Percentiles rank a stretch among this genome's conserved stretches.
Conservation (phyloP, 352 stramenopile species). For the Phytophthora fragariaefolia region DNA sequence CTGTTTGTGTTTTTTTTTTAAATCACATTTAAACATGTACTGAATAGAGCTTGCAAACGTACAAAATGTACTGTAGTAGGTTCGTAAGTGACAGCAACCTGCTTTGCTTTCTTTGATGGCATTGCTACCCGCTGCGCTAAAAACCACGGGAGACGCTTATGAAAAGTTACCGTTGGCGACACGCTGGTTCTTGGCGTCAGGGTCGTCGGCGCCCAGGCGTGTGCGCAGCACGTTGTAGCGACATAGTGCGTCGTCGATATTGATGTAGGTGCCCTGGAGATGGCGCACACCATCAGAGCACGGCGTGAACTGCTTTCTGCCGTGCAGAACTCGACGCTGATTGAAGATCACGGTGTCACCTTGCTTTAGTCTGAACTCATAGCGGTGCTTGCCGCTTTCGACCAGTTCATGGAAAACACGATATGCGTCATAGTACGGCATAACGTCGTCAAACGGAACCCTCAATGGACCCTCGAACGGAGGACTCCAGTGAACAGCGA, state of each 20-base stretch:
- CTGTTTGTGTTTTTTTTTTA: too few relatives aligned
- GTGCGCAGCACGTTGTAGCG: constrained; percentile 80
- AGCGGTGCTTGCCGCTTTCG: constrained; percentile 68
- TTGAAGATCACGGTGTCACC: constrained; percentile 89
- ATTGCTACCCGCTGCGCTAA: too few relatives aligned
- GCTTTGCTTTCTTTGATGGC: too few relatives aligned
- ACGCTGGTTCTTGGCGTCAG: constrained; percentile 64
- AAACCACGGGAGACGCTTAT: constrained; percentile 25
- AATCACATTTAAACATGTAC: too few relatives aligned
- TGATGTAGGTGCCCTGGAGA: constrained; percentile 88
- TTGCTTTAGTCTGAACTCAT: constrained; percentile 82
- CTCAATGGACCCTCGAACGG: constrained; percentile 94
- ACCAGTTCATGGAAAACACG: constrained; percentile 82
- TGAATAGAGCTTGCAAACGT: too few relatives aligned
- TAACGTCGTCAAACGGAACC: constrained; percentile 76
- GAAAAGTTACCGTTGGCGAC: constrained; percentile 79
- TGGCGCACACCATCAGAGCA: constrained; percentile 79
- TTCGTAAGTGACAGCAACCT: too few relatives aligned
- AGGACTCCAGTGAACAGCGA: constrained; percentile 94
- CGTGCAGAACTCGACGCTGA: constrained; percentile 82
- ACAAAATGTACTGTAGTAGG: too few relatives aligned
- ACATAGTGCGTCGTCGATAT: constrained; percentile 89
- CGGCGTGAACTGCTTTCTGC: constrained; percentile 75
- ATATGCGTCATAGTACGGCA: constrained; percentile 86
- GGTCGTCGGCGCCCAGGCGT: constrained; percentile 51